Evolutionary conservation across 2,329 filamentous ascomycete species (phyloP), one percentile per base, ranked within the genome.

Genomic region (Cordyceps javanica): DNA sequence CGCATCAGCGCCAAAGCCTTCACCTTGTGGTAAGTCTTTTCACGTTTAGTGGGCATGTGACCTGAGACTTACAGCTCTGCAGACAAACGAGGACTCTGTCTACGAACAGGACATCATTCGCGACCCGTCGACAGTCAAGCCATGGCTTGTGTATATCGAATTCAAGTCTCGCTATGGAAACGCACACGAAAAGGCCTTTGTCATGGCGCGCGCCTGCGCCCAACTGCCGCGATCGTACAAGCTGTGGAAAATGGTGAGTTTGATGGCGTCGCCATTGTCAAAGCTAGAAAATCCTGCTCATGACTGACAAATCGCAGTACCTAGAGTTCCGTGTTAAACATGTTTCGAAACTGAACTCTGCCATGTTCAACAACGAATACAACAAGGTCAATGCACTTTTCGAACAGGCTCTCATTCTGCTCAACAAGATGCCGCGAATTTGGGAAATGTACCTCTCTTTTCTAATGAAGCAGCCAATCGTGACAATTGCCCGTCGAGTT

Each of bases 401-500:
- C 70, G 94, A 99, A 75, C 84, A 90, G 65, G 92, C 94, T 3
- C 77, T 99, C 53, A 90, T 97, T 59, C 80, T 99, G 41, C 82
- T 99, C 61, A 97, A 99, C 76, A 99, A 99, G 76, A 99, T 99
- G 94, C 94, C 95, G 25, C 84, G 86, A 64, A 94, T 99, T 69
- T 99, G 94, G 95, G 92, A 97, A 71, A 90, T 97, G 86, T 99
- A 97, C 70, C 85, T 99, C 61, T 82, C 82, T 50, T 97, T 99
- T 69, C 79, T 99, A 59, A 85, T 93, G 69, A 85, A 89, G 67
- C 94, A 99, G 71, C 94, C 94, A n/a, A 77, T 95, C 55, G 86
- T 99, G 60, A 97, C 93, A 8, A 80, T 86, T 58, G 95, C 91
- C 26, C 85, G 94, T 59, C 86, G 86, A 62, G 90, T 90, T 1